phyloP scores from a whole-genome alignment of 2,329 filamentous ascomycete species.

The Diaporthe ilicicola region DNA sequence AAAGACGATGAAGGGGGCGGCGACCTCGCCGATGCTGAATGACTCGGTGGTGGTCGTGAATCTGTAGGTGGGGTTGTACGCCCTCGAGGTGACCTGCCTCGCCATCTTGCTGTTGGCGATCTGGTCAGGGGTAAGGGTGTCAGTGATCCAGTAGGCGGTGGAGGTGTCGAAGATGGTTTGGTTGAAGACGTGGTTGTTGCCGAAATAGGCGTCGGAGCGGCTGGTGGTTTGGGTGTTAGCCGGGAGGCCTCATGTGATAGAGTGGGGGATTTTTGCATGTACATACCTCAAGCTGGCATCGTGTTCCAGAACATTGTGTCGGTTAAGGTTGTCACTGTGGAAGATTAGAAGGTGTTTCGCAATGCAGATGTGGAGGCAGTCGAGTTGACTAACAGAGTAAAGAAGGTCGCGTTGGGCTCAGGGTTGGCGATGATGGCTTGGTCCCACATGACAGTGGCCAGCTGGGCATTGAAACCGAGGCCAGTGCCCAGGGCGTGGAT shows the following conservation, averaged over 20 bases:
- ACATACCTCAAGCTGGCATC: conserved; percentile 50
- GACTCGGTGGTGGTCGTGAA: conserved; percentile 51
- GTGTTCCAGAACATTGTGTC: conserved; percentile 58
- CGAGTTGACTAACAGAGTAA: conserved; percentile 38
- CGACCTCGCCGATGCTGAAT: conserved; percentile 60
- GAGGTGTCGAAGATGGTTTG: conserved; percentile 57
- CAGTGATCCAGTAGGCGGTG: conserved; percentile 53
- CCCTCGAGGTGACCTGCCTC: conserved; percentile 52
- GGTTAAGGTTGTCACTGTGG: conserved; percentile 49
- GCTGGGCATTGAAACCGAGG: conserved; percentile 52
- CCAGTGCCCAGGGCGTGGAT: conserved; percentile 48
- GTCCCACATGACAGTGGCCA: conserved; percentile 52
- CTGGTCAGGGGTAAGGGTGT: conserved; percentile 49
- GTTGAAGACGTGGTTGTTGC: conserved; percentile 62
- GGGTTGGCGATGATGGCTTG: conserved; percentile 53
- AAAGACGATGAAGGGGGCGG: conserved; percentile 58
- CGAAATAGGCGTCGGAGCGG: conserved; percentile 58
- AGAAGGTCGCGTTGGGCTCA: conserved; percentile 52
- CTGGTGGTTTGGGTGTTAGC: conserved; percentile 37
- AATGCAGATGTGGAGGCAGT: neutral
- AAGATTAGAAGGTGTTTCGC: neutral
- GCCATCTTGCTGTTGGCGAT: conserved; percentile 56
- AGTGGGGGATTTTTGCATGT: neutral
- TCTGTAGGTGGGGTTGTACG: conserved; percentile 57
- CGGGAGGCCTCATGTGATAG: neutral